These are phyloP conservation scores for Suillus subluteus DNA, from an alignment of 768 basidiomycete species.

Conservation along the genomic window DNA sequence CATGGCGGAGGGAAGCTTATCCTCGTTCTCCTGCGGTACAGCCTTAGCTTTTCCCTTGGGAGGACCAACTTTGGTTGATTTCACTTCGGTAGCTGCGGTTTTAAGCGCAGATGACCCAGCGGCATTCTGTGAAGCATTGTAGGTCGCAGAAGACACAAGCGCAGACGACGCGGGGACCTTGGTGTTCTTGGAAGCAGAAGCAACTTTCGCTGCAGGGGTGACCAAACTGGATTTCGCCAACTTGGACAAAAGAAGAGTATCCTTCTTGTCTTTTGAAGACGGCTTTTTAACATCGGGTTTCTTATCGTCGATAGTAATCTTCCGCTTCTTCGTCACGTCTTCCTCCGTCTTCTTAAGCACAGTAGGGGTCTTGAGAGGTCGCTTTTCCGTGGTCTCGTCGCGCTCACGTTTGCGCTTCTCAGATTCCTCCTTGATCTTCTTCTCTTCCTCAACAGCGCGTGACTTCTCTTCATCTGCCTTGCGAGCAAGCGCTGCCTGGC, in stretches of 20 bases:
- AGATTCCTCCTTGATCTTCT: conserved; percentile 69
- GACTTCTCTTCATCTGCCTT: conserved; percentile 81
- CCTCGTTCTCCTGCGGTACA: conserved; percentile 50
- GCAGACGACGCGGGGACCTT: conserved; percentile 37
- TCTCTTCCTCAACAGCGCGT: conserved; percentile 66
- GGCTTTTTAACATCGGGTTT: conserved; percentile 65
- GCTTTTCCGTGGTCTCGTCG: conserved; percentile 76
- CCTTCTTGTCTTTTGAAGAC: conserved; percentile 57
- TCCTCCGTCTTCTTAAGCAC: conserved; percentile 71
- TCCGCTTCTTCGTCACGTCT: conserved; percentile 73
- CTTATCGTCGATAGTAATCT: conserved; percentile 58
- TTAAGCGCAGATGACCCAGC: conserved; percentile 33
- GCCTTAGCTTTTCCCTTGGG: conserved; percentile 57
- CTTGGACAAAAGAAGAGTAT: conserved; percentile 31
- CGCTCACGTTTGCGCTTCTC: conserved; percentile 83
- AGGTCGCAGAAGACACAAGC: conserved; percentile 42
- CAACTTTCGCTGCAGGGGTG: conserved; percentile 28
- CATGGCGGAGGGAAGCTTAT: conserved; percentile 60
- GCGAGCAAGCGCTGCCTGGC: conserved; percentile 69
- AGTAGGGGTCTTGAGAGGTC: conserved; percentile 51
- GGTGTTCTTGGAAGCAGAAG: conserved; percentile 39
- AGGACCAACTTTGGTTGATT: conserved; percentile 41
- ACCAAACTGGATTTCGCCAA: conserved; percentile 31
- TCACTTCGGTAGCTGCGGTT: conserved; percentile 34
- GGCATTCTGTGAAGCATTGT: conserved; percentile 42